Percentiles rank a stretch among this genome's conserved stretches.
Conservation (phyloP, 805 yeast species). For the Dipodascopsis tothii region DNA sequence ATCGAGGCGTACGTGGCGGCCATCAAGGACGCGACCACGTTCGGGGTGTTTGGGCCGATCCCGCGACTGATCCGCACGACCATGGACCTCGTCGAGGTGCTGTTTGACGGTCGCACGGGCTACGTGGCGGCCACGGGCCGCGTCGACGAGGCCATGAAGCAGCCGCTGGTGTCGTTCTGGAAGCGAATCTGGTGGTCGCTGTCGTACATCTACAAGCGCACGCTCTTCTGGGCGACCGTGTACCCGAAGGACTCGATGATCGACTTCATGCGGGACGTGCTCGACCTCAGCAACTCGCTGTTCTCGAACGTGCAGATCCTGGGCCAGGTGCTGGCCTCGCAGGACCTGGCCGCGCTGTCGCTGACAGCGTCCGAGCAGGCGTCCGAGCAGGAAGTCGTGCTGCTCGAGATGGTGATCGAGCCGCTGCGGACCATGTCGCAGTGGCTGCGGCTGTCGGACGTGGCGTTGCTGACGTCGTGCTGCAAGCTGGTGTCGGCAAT, state of each 20-base stretch:
- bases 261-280: slow-evolving; percentile 79
- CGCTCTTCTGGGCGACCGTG: slow-evolving; percentile 66
- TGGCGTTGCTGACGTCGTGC: slow-evolving; percentile 63
- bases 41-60: slow-evolving; percentile 59
- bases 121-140: slow-evolving; percentile 33
- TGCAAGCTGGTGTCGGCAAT: slow-evolving; percentile 61
- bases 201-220: slow-evolving; percentile 56
- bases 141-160: slow-evolving; percentile 27
- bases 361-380: slow-evolving; percentile 16
- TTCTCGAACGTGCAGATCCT: slow-evolving; percentile 58
- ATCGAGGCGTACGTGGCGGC: slow-evolving; percentile 44
- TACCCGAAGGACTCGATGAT: slow-evolving; percentile 51
- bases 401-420: slow-evolving; percentile 50
- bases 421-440: slow-evolving; percentile 62
- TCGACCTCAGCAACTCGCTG: slow-evolving; percentile 66
- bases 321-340: slow-evolving; percentile 34
- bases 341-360: slow-evolving; percentile 24
- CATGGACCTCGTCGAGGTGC: slow-evolving; percentile 60
- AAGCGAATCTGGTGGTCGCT: slow-evolving; percentile 62
- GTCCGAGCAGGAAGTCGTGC: slow-evolving; percentile 19
- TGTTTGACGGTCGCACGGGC: slow-evolving; percentile 63
- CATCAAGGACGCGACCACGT: slow-evolving; percentile 32
- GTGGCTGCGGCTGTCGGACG: slow-evolving; percentile 79
- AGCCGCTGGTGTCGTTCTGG: slow-evolving; percentile 52
- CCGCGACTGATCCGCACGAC: slow-evolving; percentile 66